A percentile compares a stretch with the other conserved stretches of the same genome.
These are phyloP conservation scores for Debaryomyces robertsiae DNA, from an alignment of 1,139 yeast species.

Conservation along the genomic window DNA sequence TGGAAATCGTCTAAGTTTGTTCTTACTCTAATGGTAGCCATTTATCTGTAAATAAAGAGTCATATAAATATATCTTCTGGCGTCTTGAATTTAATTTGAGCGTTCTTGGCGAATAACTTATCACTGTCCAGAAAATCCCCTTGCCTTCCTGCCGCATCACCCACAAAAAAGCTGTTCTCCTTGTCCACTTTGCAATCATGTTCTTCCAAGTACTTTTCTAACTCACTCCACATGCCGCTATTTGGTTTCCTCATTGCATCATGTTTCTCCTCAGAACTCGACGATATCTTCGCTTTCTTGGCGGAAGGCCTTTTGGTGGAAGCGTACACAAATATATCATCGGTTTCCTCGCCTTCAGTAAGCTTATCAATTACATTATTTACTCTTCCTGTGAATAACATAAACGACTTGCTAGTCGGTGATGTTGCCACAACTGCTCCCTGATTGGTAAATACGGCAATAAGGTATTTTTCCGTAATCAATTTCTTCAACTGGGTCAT, in stretches of 20 bases:
- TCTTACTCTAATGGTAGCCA: too few species aligned
- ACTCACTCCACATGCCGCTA: slow-evolving; percentile 67
- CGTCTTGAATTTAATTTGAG: slow-evolving; percentile 54
- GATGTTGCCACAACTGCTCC: slow-evolving; percentile 56
- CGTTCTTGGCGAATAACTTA: slow-evolving; percentile 59
- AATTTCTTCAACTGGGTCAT: slow-evolving; percentile 29
- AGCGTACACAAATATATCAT: slow-evolving; percentile 60
- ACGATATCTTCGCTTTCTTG: slow-evolving; percentile 17
- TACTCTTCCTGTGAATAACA: slow-evolving; percentile 48
- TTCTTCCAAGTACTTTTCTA: slow-evolving; percentile 39
- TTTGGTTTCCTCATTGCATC: slow-evolving; percentile 68
- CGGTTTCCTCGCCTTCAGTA: slow-evolving; percentile 11
- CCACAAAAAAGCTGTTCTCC: slow-evolving; percentile 68
- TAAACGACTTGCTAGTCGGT: slow-evolving; percentile 51
- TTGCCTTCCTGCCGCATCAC: slow-evolving; percentile 92
- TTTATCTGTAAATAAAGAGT: slow-evolving; percentile 4
- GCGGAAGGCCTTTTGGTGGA: slow-evolving; percentile 55
- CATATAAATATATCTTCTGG: slow-evolving; percentile 65
- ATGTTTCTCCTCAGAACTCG: slow-evolving; percentile 38
- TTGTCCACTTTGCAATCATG: slow-evolving; percentile 30
- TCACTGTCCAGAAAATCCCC: slow-evolving; percentile 82
- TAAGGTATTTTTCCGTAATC: slow-evolving; percentile 29
- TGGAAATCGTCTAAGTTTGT: slow-evolving; percentile 24
- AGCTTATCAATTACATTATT: slow-evolving; percentile 35
- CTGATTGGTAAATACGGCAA: slow-evolving; percentile 86